phyloP scores from a whole-genome alignment of 2,329 filamentous ascomycete species.

The Bimuria novae-zelandiae region DNA sequence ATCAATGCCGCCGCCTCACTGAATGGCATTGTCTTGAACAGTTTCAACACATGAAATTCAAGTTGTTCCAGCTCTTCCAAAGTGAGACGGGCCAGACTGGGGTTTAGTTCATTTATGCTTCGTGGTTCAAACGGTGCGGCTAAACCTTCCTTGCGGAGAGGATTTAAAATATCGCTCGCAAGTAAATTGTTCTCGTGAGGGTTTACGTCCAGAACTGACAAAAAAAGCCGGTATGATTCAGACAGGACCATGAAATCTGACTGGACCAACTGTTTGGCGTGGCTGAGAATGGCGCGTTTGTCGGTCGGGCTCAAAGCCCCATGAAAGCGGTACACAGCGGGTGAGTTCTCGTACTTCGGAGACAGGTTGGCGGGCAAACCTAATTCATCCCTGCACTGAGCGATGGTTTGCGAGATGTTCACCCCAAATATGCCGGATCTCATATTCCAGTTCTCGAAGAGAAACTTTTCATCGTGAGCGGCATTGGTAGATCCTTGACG shows the following conservation, averaged over 20 bases:
- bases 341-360: neutral
- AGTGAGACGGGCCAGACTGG: neutral
- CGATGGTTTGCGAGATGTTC: conserved; percentile 3
- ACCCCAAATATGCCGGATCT: conserved; percentile 21
- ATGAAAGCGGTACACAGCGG: conserved; percentile 20
- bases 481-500: neutral
- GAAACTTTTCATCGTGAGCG: neutral
- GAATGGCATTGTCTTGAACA: conserved; percentile 19
- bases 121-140: conserved; percentile 17
- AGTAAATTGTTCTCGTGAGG: conserved; percentile 19
- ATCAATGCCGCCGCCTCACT: conserved; percentile 3
- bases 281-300: conserved; percentile 19
- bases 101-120: neutral
- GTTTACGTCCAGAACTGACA: conserved; percentile 23
- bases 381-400: neutral
- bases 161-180: conserved; percentile 31
- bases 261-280: conserved; percentile 22
- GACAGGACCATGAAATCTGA: conserved; percentile 20
- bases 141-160: conserved; percentile 28
- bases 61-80: conserved; percentile 24
- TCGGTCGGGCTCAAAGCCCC: conserved; percentile 22
- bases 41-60: conserved; percentile 20
- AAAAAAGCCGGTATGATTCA: conserved; percentile 12
- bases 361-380: neutral
- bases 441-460: neutral